These are phyloP conservation scores for Echites panduratus DNA, from an alignment of 257 asterid species.

Conservation along the genomic window DNA sequence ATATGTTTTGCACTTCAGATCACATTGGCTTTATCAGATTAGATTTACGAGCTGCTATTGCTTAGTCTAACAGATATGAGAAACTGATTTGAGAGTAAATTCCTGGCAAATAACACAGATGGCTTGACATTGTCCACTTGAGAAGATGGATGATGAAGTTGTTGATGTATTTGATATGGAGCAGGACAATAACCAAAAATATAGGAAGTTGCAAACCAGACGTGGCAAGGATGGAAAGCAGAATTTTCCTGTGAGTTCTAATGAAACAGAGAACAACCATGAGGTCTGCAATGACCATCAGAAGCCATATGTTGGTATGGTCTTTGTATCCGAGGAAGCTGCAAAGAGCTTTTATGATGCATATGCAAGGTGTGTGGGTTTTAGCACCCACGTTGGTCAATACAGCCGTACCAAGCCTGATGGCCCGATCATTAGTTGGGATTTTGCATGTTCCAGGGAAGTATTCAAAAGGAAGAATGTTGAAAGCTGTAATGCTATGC, in stretches of 20 bases:
- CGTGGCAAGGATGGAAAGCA: conserved; percentile 29
- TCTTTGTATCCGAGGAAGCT: conserved; percentile 66
- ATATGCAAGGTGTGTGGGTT: conserved; percentile 62
- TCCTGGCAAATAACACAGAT: not conserved
- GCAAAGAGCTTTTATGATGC: conserved; percentile 61
- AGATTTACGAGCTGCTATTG: not conserved
- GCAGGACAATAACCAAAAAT: conserved; percentile 38
- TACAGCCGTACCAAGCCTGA: conserved; percentile 51
- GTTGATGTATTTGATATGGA: conserved; percentile 36
- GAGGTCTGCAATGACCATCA: conserved; percentile 34
- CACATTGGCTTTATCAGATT: not conserved
- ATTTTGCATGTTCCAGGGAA: conserved; percentile 62
- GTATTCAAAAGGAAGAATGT: conserved; percentile 46
- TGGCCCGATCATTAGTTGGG: conserved; percentile 60
- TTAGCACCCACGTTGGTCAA: conserved; percentile 57
- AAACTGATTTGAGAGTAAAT: not conserved
- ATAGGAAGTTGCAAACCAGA: conserved; percentile 28
- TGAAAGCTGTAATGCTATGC: conserved; percentile 65
- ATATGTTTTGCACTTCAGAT: too few species aligned
- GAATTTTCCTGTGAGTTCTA: conserved; percentile 29
- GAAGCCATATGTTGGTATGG: conserved; percentile 66
- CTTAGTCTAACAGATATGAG: not conserved
- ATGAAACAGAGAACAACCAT: conserved; percentile 24
- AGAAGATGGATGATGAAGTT: conserved; percentile 26
- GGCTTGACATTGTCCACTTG: not conserved